phyloP scores from a whole-genome alignment of 495 filamentous ascomycete species.

The Aspergillus sclerotioniger region DNA sequence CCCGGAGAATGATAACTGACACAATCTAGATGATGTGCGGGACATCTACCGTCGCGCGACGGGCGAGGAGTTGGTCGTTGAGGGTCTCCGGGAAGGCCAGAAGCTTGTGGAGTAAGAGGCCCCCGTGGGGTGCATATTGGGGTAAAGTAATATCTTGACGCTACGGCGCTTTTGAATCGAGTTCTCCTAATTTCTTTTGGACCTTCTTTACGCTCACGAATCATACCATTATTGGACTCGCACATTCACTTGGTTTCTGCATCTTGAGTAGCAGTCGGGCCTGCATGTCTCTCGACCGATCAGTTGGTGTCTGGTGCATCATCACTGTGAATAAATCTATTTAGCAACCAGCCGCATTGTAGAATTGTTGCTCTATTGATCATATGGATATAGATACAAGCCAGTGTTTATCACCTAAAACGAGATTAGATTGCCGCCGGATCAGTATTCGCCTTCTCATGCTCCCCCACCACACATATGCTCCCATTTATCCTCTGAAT shows the following conservation, averaged over 20 bases:
- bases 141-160: constrained; percentile 27
- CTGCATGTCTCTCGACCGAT: not conserved
- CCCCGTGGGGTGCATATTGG: constrained; percentile 12
- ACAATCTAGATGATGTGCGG: constrained; percentile 72
- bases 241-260: constrained; percentile 3
- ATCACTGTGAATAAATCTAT: not conserved
- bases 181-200: constrained; percentile 30
- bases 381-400: not conserved
- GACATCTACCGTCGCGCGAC: constrained; percentile 88
- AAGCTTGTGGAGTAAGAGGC: constrained; percentile 50
- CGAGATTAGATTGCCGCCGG: constrained; percentile 28
- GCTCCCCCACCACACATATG: constrained; percentile 62
- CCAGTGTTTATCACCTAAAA: not conserved
- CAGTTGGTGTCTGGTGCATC: not conserved
- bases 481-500: constrained; percentile 48
- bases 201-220: constrained; percentile 19
- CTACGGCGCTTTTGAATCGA: constrained; percentile 25
- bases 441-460: constrained; percentile 67
- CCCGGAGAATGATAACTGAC: not conserved
- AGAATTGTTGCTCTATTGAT: not conserved
- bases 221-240: constrained; percentile 15
- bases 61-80: constrained; percentile 79
- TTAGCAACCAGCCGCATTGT: not conserved
- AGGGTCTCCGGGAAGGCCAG: constrained; percentile 53
- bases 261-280: not conserved